Evolutionary conservation across 2,329 filamentous ascomycete species (phyloP).

Genomic region (Colletotrichum filicis): DNA sequence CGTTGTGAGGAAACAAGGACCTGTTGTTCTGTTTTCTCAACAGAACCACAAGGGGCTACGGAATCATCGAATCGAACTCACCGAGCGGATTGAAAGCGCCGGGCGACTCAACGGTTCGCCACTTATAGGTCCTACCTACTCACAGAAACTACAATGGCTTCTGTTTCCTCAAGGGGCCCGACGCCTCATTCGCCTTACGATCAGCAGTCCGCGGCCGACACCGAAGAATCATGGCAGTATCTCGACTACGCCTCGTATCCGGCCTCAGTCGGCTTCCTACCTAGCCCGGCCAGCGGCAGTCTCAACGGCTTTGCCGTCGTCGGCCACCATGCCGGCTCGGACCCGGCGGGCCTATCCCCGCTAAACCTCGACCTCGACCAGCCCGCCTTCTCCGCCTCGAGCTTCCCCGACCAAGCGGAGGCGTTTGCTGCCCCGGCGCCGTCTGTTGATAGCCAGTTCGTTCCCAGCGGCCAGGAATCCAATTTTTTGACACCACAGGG

Average conservation of each 20-base stretch:
- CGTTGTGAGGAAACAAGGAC: background rate
- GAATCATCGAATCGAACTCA: background rate
- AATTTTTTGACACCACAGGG: conserved; percentile 52
- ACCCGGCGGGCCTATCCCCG: conserved; percentile 52
- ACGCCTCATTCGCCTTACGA: conserved; percentile 55
- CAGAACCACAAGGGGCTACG: background rate
- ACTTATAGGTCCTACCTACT: background rate
- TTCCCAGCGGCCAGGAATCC: conserved; percentile 40
- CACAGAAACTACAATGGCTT: conserved; percentile 45
- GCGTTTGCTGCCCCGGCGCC: conserved; percentile 44
- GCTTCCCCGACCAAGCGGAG: conserved; percentile 46
- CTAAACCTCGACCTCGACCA: conserved; percentile 53
- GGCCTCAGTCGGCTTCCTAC: conserved; percentile 56
- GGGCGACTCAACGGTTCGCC: background rate
- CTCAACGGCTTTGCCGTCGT: conserved; percentile 62
- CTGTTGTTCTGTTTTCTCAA: background rate
- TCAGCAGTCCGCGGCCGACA: conserved; percentile 50
- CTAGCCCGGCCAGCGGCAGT: conserved; percentile 63
- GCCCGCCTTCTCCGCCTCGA: conserved; percentile 46
- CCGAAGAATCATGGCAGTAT: conserved; percentile 59
- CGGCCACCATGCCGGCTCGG: conserved; percentile 47
- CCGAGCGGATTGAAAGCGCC: background rate
- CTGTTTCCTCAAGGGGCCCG: conserved; percentile 49
- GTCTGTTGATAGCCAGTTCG: conserved; percentile 44
- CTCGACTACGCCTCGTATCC: conserved; percentile 49